Evolutionary conservation across 345 rosid genomes (phyloP), one percentile per base, ranked within the genome.

Genomic region (Crucihimalaya himalaica): DNA sequence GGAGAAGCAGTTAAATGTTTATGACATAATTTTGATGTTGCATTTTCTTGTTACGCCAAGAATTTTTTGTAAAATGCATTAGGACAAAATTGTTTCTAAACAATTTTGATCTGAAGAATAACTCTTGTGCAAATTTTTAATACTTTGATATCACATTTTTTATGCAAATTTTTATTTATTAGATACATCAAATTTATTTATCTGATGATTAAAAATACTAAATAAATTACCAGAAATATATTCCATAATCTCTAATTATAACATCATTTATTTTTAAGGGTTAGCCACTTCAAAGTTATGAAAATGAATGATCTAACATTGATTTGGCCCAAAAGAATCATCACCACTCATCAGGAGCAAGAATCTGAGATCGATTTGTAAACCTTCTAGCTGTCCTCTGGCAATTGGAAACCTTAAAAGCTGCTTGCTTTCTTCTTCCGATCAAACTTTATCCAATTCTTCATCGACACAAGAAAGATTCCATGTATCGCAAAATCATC

Each of bases 181-280:
- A 0, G 28, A 27, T 27, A 27, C 4, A 27, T 27, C 5, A 27
- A 4, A 27, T 2, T 27, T 27, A 27, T 4, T 3, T 0, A 27
- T 27, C 28, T 27, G 0, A 27, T 27, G 28, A 27, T 25, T 25
- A 25, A 13, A 48, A 32, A 15, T 35, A 18, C 27, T n/a, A n/a
- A 3, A 40, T 18, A 70, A 46, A 32, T 37, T 6, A 61, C 8
- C 42, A 71, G 29, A 62, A 37, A 61, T 25, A 27, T 27, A 37
- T 21, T 58, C 66, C 10, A 34, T 0, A 32, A 14, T 39, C 21
- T 29, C 21, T 55, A 28, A 48, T 11, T 7, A 28, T 27, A 23
- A 47, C 31, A 31, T 74, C 46, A 27, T 50, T 74, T 66, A 59
- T 67, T 75, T 48, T 10, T 4, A 39, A 47, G 46, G 15, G 73